These are phyloP conservation scores for Monilinia aucupariae DNA, from an alignment of 2,329 filamentous ascomycete species.

Conservation along the genomic window DNA sequence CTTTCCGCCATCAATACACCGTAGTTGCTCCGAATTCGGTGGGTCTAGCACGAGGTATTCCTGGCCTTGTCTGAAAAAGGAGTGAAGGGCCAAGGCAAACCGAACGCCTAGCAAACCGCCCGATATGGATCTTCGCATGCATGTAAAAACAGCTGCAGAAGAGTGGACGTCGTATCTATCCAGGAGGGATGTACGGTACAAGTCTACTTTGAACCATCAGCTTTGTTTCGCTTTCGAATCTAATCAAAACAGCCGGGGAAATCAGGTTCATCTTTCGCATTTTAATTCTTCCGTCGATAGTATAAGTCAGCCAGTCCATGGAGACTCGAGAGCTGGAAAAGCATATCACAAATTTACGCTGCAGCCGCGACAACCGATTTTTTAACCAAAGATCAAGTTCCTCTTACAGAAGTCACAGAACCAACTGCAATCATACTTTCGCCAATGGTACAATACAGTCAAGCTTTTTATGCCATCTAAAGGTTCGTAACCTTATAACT, in stretches of 20 bases:
- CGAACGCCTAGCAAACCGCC: neutral
- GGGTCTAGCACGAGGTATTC: constrained; percentile 8
- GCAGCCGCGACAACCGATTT: constrained; percentile 5
- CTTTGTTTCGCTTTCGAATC: neutral
- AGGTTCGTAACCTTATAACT: neutral
- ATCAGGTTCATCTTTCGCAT: neutral
- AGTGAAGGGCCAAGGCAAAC: neutral
- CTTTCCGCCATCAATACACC: constrained; percentile 9
- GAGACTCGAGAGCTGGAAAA: neutral
- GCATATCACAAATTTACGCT: neutral
- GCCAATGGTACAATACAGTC: neutral
- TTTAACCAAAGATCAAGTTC: neutral
- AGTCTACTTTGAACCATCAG: neutral
- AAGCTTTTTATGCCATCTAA: neutral
- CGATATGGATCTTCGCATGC: constrained; percentile 10
- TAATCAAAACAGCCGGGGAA: neutral
- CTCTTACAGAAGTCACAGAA: neutral
- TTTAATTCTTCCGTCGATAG: constrained; percentile 3
- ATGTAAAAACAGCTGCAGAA: neutral
- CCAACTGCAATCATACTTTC: neutral
- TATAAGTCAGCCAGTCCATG: neutral
- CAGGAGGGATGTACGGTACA: neutral
- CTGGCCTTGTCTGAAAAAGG: neutral
- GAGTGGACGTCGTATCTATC: neutral
- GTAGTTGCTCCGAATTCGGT: constrained; percentile 11